These are phyloP conservation scores for Ophiostoma fasciatum DNA, from an alignment of 2,329 filamentous ascomycete species.

Conservation along the genomic window DNA sequence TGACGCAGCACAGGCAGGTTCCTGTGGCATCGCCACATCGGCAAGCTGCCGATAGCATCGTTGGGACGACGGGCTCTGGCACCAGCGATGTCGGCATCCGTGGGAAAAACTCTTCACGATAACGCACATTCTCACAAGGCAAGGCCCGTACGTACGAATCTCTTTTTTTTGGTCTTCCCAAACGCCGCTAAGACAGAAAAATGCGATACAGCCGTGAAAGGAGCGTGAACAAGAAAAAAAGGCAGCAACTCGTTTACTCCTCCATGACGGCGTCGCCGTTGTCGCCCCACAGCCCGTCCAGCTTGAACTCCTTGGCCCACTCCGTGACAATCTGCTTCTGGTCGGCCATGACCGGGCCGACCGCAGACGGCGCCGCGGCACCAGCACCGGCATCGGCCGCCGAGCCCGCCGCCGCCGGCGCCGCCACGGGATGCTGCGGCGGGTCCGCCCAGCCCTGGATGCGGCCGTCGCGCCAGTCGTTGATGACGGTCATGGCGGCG, in stretches of 20 bases:
- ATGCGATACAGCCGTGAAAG: too few species aligned
- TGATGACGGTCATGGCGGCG: conserved; percentile 84
- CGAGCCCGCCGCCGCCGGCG: conserved; percentile 15
- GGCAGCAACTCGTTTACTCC: conserved; percentile 20
- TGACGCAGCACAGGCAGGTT: background rate
- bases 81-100: too few species aligned
- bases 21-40: background rate
- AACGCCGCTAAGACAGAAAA: conserved; percentile 5
- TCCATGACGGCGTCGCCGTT: conserved; percentile 36
- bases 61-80: too few species aligned
- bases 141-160: too few species aligned
- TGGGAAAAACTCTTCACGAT: conserved; percentile 3
- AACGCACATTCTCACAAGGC: too few species aligned
- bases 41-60: too few species aligned
- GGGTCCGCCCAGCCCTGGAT: conserved; percentile 86
- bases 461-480: conserved; percentile 90
- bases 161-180: conserved; percentile 1
- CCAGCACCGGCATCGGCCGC: conserved; percentile 7
- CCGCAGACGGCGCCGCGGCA: conserved; percentile 23
- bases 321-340: conserved; percentile 82
- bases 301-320: conserved; percentile 89
- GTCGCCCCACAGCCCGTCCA: conserved; percentile 84
- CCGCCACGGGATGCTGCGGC: conserved; percentile 49
- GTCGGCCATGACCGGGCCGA: conserved; percentile 32
- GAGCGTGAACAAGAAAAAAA: background rate